Conservation (phyloP, 176 grass and related monocot species). For the Musa troglodytarum region DNA sequence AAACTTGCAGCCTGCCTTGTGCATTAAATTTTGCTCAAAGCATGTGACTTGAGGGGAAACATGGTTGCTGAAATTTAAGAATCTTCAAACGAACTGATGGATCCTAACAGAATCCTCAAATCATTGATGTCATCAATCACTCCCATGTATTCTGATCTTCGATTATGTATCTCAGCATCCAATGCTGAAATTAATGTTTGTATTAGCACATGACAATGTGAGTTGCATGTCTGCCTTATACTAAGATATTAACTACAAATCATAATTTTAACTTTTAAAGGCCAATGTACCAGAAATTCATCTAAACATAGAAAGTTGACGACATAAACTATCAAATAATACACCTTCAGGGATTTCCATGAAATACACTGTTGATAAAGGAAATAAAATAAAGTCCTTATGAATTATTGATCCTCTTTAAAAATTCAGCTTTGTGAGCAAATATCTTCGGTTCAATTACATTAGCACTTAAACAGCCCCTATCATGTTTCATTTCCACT, state of each 20-base stretch:
- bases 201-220: background rate
- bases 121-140: constrained; percentile 60
- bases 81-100: constrained; percentile 20
- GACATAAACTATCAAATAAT: too few species aligned
- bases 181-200: constrained; percentile 31
- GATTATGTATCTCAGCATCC: constrained; percentile 49
- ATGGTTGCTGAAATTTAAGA: background rate
- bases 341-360: too few species aligned
- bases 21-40: background rate
- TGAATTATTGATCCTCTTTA: background rate
- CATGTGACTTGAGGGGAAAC: too few species aligned
- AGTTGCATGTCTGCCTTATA: background rate
- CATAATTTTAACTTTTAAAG: constrained; percentile 1
- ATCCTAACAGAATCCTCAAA: constrained; percentile 61
- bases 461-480: background rate
- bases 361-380: background rate
- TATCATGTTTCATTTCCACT: too few species aligned
- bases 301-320: background rate
- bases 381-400: background rate
- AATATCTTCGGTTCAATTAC: background rate
- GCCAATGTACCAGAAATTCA: background rate
- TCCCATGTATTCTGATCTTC: constrained; percentile 35
- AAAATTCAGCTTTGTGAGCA: background rate
- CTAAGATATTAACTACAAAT: background rate
- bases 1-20: background rate